Conservation (phyloP, 2,329 filamentous ascomycete species). For the Chaetomium sp. region DNA sequence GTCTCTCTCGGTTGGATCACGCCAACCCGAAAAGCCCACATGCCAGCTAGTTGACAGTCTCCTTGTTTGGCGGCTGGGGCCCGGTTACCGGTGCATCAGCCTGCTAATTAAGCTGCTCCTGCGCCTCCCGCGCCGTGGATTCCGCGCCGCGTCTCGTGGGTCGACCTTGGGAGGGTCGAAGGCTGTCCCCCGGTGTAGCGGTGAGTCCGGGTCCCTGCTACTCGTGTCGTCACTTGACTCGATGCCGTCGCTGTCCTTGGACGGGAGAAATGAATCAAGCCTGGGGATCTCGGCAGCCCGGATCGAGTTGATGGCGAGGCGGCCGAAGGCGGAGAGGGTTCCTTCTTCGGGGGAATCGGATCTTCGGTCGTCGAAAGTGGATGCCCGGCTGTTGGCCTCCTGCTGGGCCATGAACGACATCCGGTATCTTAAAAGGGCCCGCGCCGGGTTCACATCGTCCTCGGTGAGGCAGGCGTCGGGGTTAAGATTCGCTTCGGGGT, state of each 20-base stretch:
- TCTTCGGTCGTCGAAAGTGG: slow-evolving; percentile 1
- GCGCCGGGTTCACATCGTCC: slow-evolving; percentile 52
- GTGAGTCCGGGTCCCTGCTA: slow-evolving; percentile 23
- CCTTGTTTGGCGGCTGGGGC: not conserved
- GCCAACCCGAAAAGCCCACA: slow-evolving; percentile 4
- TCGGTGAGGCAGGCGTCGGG: slow-evolving; percentile 59
- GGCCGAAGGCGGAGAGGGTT: slow-evolving; percentile 21
- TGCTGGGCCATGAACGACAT: slow-evolving; percentile 46
- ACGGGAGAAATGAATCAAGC: slow-evolving; percentile 16
- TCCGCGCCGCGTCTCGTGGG: slow-evolving; percentile 13
- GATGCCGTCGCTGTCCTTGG: slow-evolving; percentile 20
- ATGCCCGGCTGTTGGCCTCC: slow-evolving; percentile 17
- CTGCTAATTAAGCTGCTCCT: slow-evolving; percentile 23
- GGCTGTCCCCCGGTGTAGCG: slow-evolving; percentile 3
- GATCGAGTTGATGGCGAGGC: slow-evolving; percentile 29
- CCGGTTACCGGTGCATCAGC: slow-evolving; percentile 23
- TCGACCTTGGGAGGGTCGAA: slow-evolving; percentile 2
- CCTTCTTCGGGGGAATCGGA: slow-evolving; percentile 13
- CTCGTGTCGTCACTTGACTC: slow-evolving; percentile 24
- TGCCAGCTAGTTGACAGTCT: not conserved
- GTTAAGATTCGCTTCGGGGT: slow-evolving; percentile 62
- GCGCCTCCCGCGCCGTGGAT: slow-evolving; percentile 13
- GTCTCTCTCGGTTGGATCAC: not conserved
- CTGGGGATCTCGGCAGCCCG: slow-evolving; percentile 23
- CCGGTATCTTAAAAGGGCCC: slow-evolving; percentile 47